Evolutionary conservation across 768 basidiomycete species (phyloP).

Genomic region (Tricholoma furcatifolium): DNA sequence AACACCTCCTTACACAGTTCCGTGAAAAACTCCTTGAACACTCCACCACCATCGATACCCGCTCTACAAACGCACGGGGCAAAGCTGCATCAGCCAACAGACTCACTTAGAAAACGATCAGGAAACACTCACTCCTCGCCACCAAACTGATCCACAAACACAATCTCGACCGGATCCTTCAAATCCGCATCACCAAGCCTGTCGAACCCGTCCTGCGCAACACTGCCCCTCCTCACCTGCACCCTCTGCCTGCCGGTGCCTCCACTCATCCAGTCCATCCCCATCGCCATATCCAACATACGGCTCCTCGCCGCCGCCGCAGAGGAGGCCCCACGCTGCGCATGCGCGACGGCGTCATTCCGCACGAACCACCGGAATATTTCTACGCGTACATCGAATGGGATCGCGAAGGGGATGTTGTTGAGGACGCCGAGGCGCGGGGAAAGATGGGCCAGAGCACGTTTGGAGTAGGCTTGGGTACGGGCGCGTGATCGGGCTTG

Average conservation of each 20-base stretch:
- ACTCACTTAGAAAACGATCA: no score
- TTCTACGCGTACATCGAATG: conserved; percentile 86
- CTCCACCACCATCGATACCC: conserved; percentile 95
- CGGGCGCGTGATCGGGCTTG: conserved; percentile 21
- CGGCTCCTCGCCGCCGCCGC: no score
- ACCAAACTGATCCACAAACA: conserved; percentile 91
- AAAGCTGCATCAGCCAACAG: no score
- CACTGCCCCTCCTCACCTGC: conserved; percentile 66
- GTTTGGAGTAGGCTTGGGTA: conserved; percentile 40
- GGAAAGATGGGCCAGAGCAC: conserved; percentile 71
- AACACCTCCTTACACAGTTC: conserved; percentile 92
- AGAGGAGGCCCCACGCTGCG: background rate
- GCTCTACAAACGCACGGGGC: conserved; percentile 55
- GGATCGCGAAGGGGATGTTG: conserved; percentile 94
- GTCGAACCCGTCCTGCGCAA: conserved; percentile 93
- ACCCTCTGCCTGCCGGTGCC: conserved; percentile 31
- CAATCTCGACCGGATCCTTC: conserved; percentile 82
- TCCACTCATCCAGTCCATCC: background rate
- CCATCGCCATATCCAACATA: background rate
- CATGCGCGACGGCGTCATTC: conserved; percentile 46
- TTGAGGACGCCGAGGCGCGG: conserved; percentile 89
- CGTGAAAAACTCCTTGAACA: conserved; percentile 98
- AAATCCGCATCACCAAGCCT: conserved; percentile 73
- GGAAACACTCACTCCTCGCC: conserved; percentile 69
- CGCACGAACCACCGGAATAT: conserved; percentile 85